phyloP scores from a whole-genome alignment of 805 yeast species.

The Metschnikowia chrysomelidarum region DNA sequence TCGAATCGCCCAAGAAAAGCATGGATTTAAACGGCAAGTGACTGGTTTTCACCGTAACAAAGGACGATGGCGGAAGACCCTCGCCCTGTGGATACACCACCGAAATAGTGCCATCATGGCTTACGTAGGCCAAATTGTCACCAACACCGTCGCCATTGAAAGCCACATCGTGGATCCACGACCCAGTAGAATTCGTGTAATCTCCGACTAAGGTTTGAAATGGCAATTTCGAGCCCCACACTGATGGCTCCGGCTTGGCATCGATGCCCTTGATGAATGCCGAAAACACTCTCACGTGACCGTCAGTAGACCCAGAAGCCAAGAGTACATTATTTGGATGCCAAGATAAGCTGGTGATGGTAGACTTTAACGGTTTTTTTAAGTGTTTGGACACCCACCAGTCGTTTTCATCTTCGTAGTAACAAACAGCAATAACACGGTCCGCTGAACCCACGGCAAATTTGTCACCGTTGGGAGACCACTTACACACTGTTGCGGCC shows the following conservation, averaged over 20 bases:
- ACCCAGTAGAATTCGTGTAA: constrained; percentile 61
- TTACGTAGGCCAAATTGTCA: constrained; percentile 72
- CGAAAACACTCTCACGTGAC: constrained; percentile 85
- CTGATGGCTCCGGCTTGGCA: constrained; percentile 70
- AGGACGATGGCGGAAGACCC: constrained; percentile 57
- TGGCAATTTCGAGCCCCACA: constrained; percentile 95
- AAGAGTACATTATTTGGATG: constrained; percentile 88
- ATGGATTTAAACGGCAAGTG: constrained; percentile 80
- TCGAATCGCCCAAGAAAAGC: constrained; percentile 61
- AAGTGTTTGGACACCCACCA: constrained; percentile 99
- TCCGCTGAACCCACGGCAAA: constrained; percentile 98
- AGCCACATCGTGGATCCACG: constrained; percentile 90
- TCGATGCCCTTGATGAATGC: constrained; percentile 89
- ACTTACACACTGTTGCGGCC: constrained; percentile 90
- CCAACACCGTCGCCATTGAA: constrained; percentile 69
- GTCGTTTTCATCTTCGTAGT: constrained; percentile 92
- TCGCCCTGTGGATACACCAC: constrained; percentile 77
- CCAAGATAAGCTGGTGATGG: constrained; percentile 83
- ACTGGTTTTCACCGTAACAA: constrained; percentile 58
- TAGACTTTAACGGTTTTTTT: constrained; percentile 89
- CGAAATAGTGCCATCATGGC: constrained; percentile 84
- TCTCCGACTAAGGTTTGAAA: constrained; percentile 91
- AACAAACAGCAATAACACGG: constrained; percentile 90
- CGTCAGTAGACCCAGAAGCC: constrained; percentile 91
- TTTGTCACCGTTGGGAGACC: constrained; percentile 95